Percentiles rank a stretch among this genome's conserved stretches.
Evolutionary conservation across 208 protist genomes (phyloP).

Genomic region (Trypanosoma platydactyli): DNA sequence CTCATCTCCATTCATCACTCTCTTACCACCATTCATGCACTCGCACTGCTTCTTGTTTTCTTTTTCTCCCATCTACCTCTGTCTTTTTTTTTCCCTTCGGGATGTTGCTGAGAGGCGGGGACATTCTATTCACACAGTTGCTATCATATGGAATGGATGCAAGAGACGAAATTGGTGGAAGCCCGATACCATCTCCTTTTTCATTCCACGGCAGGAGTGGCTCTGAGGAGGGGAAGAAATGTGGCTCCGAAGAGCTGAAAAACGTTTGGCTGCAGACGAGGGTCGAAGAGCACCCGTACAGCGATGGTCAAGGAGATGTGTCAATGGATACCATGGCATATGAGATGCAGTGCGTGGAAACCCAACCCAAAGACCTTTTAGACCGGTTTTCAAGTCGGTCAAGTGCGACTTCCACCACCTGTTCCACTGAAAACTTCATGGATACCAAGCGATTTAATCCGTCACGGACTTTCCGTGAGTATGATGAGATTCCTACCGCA

Average conservation of each 20-base stretch:
- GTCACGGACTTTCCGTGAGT: not conserved
- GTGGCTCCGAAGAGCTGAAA: too few relatives aligned
- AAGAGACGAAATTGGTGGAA: not conserved
- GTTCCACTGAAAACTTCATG: not conserved
- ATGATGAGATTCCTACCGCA: not conserved
- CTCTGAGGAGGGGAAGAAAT: too few relatives aligned
- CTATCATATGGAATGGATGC: not conserved
- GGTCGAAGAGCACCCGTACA: too few relatives aligned
- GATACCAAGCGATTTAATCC: not conserved
- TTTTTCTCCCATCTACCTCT: conserved; percentile 20
- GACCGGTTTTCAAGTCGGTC: too few relatives aligned
- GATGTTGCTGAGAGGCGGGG: too few relatives aligned
- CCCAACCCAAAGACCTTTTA: too few relatives aligned
- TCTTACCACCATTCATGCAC: not conserved
- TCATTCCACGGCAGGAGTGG: too few relatives aligned
- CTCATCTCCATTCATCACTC: not conserved
- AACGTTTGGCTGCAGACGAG: too few relatives aligned
- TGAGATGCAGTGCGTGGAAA: too few relatives aligned
- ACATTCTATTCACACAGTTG: too few relatives aligned
- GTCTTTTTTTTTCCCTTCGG: conserved; percentile 10
- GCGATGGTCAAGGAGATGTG: not conserved
- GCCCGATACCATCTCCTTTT: not conserved
- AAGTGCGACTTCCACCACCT: not conserved
- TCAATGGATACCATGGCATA: not conserved
- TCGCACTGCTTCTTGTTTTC: not conserved